These are phyloP conservation scores for Saturnispora hagleri DNA, from an alignment of 805 yeast genomes.

Conservation along the genomic window DNA sequence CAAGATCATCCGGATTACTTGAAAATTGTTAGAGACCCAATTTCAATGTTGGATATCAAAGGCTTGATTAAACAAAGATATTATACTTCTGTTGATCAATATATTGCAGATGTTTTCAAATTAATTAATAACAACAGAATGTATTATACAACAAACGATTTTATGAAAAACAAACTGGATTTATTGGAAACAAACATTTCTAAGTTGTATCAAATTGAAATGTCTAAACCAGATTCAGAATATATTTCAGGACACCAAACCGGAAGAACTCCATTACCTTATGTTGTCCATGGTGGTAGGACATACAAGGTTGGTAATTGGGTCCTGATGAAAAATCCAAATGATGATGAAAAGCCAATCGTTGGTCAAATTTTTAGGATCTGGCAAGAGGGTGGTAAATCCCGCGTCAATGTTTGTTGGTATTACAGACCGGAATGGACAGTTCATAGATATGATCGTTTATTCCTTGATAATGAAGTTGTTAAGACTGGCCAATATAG, in stretches of 20 bases:
- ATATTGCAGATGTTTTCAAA: constrained; percentile 64
- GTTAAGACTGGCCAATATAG: constrained; percentile 95
- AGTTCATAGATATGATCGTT: constrained; percentile 81
- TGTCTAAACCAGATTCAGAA: constrained; percentile 74
- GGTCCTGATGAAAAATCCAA: constrained; percentile 81
- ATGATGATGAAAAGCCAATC: constrained; percentile 83
- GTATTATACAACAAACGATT: constrained; percentile 50
- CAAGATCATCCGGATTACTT: constrained; percentile 48
- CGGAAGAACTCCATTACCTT: constrained; percentile 55
- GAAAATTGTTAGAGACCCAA: constrained; percentile 45
- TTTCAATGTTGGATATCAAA: constrained; percentile 63
- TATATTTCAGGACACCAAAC: constrained; percentile 50
- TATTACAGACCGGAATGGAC: constrained; percentile 97
- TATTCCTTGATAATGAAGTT: constrained; percentile 90
- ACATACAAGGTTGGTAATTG: constrained; percentile 86
- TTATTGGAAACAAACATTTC: constrained; percentile 54
- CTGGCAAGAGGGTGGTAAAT: constrained; percentile 81
- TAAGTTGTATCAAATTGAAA: constrained; percentile 52
- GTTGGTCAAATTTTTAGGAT: constrained; percentile 89
- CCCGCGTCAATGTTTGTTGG: constrained; percentile 95
- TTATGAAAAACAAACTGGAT: constrained; percentile 51
- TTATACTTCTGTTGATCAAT: constrained; percentile 66
- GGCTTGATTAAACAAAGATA: constrained; percentile 79
- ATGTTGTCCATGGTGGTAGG: constrained; percentile 68
- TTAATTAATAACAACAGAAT: constrained; percentile 68